Evolutionary conservation across 257 asterid genomes (phyloP).

Genomic region (Solanum rostratum): DNA sequence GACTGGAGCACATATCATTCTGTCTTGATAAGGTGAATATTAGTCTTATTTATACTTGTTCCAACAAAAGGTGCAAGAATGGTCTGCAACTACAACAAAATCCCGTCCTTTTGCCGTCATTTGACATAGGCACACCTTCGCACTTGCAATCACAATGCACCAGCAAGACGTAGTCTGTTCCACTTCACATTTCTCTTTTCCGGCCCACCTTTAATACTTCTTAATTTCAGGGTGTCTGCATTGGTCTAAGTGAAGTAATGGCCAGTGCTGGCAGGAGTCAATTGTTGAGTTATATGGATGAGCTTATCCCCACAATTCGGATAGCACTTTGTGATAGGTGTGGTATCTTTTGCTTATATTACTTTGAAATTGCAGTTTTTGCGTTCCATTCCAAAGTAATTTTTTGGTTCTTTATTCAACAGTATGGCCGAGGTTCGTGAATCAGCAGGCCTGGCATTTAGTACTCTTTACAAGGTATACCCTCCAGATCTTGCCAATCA

Average conservation of each 20-base stretch:
- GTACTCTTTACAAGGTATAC: conserved; percentile 91
- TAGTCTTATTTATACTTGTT: neutral
- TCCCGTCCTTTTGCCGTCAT: neutral
- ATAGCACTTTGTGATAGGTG: conserved; percentile 97
- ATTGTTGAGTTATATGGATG: conserved; percentile 77
- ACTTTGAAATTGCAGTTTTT: neutral
- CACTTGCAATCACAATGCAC: neutral
- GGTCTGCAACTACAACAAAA: neutral
- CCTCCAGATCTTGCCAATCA: neutral
- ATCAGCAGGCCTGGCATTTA: conserved; percentile 91
- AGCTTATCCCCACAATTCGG: conserved; percentile 88
- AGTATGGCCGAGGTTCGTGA: conserved; percentile 86
- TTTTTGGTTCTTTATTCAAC: conserved; percentile 12
- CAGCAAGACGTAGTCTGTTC: neutral
- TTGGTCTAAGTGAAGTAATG: conserved; percentile 98
- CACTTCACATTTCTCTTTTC: neutral
- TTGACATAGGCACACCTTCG: neutral
- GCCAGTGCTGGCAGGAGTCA: conserved; percentile 93
- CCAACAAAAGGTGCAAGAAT: neutral
- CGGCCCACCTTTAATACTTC: neutral
- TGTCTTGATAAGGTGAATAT: neutral
- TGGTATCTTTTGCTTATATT: conserved; percentile 11
- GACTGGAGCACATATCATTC: neutral
- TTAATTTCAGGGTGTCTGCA: conserved; percentile 81
- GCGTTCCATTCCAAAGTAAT: neutral